Evolutionary conservation across 2,329 filamentous ascomycete species (phyloP).

Genomic region (Didymella sp.): DNA sequence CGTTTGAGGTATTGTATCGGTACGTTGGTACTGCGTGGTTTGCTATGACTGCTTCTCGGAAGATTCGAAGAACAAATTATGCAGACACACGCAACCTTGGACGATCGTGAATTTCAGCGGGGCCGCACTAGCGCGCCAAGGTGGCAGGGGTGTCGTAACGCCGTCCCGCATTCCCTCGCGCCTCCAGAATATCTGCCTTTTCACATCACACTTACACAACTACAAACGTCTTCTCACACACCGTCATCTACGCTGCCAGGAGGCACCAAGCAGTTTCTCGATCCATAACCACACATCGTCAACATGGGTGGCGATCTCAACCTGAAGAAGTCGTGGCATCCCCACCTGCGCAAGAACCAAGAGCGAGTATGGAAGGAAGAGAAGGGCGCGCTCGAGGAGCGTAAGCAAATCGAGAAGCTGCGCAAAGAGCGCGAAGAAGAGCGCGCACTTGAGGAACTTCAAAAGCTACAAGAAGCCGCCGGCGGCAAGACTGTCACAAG

Average conservation of each 20-base stretch:
- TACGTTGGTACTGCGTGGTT: not conserved
- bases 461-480: slow-evolving; percentile 85
- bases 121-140: slow-evolving; percentile 22
- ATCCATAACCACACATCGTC: slow-evolving; percentile 34
- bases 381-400: slow-evolving; percentile 89
- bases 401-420: slow-evolving; percentile 90
- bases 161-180: slow-evolving; percentile 15
- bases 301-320: slow-evolving; percentile 96
- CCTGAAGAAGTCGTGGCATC: slow-evolving; percentile 88
- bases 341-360: slow-evolving; percentile 88
- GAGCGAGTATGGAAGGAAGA: slow-evolving; percentile 89
- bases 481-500: slow-evolving; percentile 81
- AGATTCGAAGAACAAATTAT: not conserved
- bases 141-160: slow-evolving; percentile 7
- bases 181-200: not conserved
- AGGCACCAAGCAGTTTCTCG: not conserved
- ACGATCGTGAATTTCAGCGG: slow-evolving; percentile 37
- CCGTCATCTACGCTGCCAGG: not conserved
- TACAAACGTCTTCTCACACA: no score
- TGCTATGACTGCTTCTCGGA: not conserved
- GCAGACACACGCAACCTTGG: not conserved
- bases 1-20: not conserved
- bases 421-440: slow-evolving; percentile 95
- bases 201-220: not conserved
- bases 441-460: slow-evolving; percentile 87